Evolutionary conservation across 2,329 filamentous ascomycete species (phyloP).

Genomic region (Ophiostoma australiae): DNA sequence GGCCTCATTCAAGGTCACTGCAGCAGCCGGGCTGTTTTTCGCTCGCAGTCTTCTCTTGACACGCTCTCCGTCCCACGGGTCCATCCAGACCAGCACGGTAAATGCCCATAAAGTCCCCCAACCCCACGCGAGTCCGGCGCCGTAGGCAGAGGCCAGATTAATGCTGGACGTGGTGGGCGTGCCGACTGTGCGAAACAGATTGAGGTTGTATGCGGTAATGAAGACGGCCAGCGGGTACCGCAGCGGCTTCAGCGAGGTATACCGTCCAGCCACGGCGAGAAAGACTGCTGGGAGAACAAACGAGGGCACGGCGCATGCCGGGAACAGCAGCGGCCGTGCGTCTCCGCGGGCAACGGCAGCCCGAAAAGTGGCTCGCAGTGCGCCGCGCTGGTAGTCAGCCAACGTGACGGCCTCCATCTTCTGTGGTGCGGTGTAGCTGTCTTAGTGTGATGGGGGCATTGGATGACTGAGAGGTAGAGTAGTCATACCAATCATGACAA

Average conservation of each 20-base stretch:
- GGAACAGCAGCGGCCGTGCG: constrained; percentile 46
- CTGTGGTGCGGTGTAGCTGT: neutral
- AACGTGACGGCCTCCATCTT: constrained; percentile 22
- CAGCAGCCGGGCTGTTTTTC: neutral
- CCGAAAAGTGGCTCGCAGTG: constrained; percentile 23
- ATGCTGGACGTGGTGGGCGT: constrained; percentile 40
- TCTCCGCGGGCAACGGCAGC: constrained; percentile 22
- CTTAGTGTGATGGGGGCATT: neutral
- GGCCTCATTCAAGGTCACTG: constrained; percentile 26
- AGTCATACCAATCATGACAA: neutral
- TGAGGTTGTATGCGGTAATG: constrained; percentile 43
- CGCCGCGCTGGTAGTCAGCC: constrained; percentile 25
- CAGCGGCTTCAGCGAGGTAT: constrained; percentile 45
- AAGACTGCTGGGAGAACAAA: constrained; percentile 51
- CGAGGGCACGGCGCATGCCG: constrained; percentile 45
- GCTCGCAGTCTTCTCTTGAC: constrained; percentile 33
- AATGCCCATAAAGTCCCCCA: constrained; percentile 50
- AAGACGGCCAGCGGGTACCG: constrained; percentile 43
- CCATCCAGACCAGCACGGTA: constrained; percentile 49
- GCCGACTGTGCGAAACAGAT: constrained; percentile 28
- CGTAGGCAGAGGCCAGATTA: constrained; percentile 50
- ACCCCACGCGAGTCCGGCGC: constrained; percentile 44
- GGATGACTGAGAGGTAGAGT: neutral
- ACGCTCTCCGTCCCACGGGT: constrained; percentile 51
- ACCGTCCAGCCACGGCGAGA: constrained; percentile 41